Conservation (phyloP, 2,329 filamentous ascomycete species). For the Coniochaeta sp. region DNA sequence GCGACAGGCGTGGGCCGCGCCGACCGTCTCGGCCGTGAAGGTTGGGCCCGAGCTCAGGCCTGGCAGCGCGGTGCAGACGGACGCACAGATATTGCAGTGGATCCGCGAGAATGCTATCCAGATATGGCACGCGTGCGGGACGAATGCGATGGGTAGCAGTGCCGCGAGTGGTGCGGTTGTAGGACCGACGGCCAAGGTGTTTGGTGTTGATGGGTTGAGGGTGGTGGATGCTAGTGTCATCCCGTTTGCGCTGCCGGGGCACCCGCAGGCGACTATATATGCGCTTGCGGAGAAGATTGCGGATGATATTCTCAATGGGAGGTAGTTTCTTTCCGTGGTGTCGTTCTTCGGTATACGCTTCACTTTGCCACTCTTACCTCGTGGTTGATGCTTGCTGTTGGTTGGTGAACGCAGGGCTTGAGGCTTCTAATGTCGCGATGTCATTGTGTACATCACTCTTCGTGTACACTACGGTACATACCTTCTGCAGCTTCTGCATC, state of each 20-base stretch:
- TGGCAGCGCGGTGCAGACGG: conserved; percentile 25
- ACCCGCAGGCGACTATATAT: not conserved
- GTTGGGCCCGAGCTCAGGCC: conserved; percentile 28
- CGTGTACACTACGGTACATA: no score
- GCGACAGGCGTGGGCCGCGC: conserved; percentile 23
- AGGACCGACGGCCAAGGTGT: not conserved
- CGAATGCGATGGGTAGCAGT: conserved; percentile 2
- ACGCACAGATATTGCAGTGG: conserved; percentile 30
- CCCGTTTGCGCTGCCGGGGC: not conserved
- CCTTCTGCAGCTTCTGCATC: no score
- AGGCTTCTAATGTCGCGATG: no score
- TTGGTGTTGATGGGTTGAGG: not conserved
- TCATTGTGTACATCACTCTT: no score
- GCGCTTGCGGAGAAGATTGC: not conserved
- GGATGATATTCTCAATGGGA: not conserved
- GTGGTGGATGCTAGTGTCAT: not conserved
- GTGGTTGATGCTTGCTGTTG: no score
- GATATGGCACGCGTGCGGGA: conserved; percentile 4
- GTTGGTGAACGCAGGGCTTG: no score
- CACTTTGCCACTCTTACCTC: no score
- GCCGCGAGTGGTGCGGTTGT: not conserved
- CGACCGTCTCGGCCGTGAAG: conserved; percentile 20
- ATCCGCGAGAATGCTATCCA: conserved; percentile 11
- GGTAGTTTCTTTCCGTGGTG: not conserved
- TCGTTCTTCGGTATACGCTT: no score